Evolutionary conservation across 495 filamentous ascomycete genomes (phyloP).

Genomic region (Podospora bellae-mahoneyi): DNA sequence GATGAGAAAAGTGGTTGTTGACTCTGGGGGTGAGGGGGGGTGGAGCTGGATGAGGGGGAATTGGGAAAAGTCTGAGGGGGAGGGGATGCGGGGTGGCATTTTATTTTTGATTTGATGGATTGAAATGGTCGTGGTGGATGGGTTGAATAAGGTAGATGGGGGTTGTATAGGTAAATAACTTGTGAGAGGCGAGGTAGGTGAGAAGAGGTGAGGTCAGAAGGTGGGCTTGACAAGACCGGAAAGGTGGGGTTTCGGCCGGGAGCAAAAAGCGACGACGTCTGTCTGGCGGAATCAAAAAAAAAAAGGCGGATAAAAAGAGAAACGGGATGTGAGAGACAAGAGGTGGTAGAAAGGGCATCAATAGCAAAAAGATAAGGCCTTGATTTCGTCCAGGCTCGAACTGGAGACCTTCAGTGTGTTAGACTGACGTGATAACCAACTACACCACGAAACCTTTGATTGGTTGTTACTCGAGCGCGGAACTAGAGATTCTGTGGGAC

Average conservation of each 20-base stretch:
- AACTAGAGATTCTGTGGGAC: neutral
- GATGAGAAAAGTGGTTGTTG: constrained; percentile 70
- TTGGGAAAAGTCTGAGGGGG: constrained; percentile 34
- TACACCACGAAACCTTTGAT: neutral
- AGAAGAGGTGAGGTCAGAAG: too few species aligned
- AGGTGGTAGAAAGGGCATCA: neutral
- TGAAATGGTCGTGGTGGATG: too few species aligned
- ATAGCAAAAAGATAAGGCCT: neutral
- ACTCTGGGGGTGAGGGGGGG: constrained; percentile 41
- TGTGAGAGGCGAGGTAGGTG: too few species aligned
- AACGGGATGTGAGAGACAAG: neutral
- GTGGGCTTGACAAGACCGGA: too few species aligned
- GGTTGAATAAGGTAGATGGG: too few species aligned
- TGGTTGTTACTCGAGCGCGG: neutral
- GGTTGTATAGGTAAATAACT: too few species aligned
- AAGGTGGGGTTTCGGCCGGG: too few species aligned
- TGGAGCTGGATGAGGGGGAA: constrained; percentile 29
- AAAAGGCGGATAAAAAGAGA: too few species aligned
- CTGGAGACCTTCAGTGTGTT: neutral
- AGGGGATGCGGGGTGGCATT: constrained; percentile 38
- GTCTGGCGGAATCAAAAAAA: too few species aligned
- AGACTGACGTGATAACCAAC: neutral
- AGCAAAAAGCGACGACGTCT: too few species aligned
- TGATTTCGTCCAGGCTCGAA: constrained; percentile 1
- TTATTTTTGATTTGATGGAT: constrained; percentile 4